These are phyloP conservation scores for Rhododendron kiyosumense DNA, from an alignment of 148 eudicot species.

Conservation along the genomic window DNA sequence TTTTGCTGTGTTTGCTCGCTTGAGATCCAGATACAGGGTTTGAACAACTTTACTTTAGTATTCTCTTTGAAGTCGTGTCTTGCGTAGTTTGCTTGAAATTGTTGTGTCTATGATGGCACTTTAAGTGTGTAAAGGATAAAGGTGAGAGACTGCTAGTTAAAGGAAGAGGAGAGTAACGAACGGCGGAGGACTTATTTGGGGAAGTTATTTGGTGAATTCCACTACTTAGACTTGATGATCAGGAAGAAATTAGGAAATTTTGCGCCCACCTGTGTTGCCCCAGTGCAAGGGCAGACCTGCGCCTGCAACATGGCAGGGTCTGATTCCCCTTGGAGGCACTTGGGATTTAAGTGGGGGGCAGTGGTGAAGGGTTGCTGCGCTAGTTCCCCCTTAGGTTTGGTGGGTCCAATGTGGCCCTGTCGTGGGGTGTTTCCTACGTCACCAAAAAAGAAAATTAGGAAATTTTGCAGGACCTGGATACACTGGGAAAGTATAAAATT, in stretches of 20 bases:
- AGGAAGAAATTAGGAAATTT: background rate
- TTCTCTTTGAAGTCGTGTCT: background rate
- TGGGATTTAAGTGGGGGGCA: too few relatives aligned
- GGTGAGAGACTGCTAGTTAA: background rate
- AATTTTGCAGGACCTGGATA: background rate
- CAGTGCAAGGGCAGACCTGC: too few relatives aligned
- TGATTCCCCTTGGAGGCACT: too few relatives aligned
- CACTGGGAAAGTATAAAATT: background rate
- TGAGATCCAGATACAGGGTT: background rate
- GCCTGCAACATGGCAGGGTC: too few relatives aligned
- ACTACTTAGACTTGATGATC: background rate
- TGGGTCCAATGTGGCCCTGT: too few relatives aligned
- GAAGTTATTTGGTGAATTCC: background rate
- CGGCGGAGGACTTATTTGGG: background rate
- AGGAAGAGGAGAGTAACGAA: background rate
- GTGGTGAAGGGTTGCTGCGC: too few relatives aligned
- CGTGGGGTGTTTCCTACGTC: too few relatives aligned
- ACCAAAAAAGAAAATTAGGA: background rate
- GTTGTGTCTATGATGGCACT: background rate
- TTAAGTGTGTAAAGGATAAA: background rate
- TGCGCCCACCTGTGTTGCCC: too few relatives aligned
- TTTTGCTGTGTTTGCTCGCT: background rate
- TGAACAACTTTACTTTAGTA: background rate
- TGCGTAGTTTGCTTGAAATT: background rate
- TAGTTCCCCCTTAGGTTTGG: too few relatives aligned